Evolutionary conservation across 2,329 filamentous ascomycete genomes (phyloP), one percentile per base, ranked within the genome.

Genomic region (Trichoderma simmonsii): DNA sequence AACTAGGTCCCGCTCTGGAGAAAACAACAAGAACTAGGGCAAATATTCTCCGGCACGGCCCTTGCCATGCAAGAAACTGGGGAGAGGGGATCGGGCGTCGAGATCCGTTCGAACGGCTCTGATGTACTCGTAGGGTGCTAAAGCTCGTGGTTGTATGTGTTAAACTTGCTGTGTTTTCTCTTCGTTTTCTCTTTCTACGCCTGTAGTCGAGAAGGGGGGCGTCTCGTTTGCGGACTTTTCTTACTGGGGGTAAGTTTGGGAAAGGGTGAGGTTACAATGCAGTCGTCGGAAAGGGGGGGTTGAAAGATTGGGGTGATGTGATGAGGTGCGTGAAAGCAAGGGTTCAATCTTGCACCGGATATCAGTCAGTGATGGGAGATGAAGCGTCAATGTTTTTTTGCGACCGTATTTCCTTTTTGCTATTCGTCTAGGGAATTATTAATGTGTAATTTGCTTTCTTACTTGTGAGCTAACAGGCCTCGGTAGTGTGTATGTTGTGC

Each of bases 61-160:
- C 57, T 51, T 36, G 8, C 57, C 64, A n/a, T 26, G 54, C 43
- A 56, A 48, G 36, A 59, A 57, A 6, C 21, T 54, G 48, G 48
- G n/a, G 48, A 51, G n/a, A 8, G n/a, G n/a, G 21, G 30, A 62
- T 70, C 57, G 57, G 64, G 43, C 64, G 39, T 43, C 34, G 51
- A 67, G 39, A 43, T 43, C 56, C 43, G 28, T 65, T 65, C 62
- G 28, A 39, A 67, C 21, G 48, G 48, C 48, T 26, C 24, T 51
- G 24, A 67, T 51, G 67, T 62, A 70, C 57, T 51, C 43, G 28
- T 24, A 54, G 48, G 21, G 67, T 70, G 57, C 24, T 11, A 70
- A 62, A 39, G 28, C 67, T 62, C 39, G 43, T 70, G 67, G 39
- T 54, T 62, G 67, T 61, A 36, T 54, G 67, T 70, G 67, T 3